Conservation (phyloP, 176 grass and related monocot species). For the Musa acuminata region DNA sequence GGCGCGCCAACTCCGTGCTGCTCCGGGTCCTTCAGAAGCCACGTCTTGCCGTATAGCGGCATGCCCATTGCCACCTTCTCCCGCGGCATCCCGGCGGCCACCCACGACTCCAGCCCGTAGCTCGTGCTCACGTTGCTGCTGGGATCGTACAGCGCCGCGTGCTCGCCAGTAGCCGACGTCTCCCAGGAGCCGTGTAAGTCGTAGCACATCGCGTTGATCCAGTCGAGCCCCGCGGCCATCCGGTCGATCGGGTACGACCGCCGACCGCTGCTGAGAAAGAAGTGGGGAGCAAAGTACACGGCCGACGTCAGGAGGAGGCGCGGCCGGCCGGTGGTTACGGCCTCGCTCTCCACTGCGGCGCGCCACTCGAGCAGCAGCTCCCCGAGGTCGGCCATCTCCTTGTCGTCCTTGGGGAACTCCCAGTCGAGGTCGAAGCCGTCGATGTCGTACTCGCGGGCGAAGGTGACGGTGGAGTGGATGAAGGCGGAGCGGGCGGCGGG, state of each 20-base stretch:
- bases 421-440: slow-evolving; percentile 19
- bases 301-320: too few relatives aligned
- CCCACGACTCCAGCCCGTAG: slow-evolving; percentile 7
- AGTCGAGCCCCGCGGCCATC: slow-evolving; percentile 4
- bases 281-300: too few relatives aligned
- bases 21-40: neutral
- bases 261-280: neutral
- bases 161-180: neutral
- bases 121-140: neutral
- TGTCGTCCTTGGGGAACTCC: neutral
- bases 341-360: neutral
- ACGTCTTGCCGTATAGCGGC: slow-evolving; percentile 3
- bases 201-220: slow-evolving; percentile 14
- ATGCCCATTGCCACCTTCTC: slow-evolving; percentile 8
- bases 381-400: neutral
- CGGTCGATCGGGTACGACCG: too few relatives aligned
- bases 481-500: neutral
- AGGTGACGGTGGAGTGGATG: slow-evolving; percentile 2
- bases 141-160: slow-evolving; percentile 6
- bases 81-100: slow-evolving; percentile 7
- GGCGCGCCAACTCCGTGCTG: slow-evolving; percentile 7
- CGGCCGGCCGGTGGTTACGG: too few relatives aligned
- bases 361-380: neutral
- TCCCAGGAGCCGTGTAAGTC: slow-evolving; percentile 10
- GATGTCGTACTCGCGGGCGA: slow-evolving; percentile 1